Evolutionary conservation across 495 filamentous ascomycete genomes (phyloP), one percentile per base, ranked within the genome.

Genomic region (Podospora sp.): DNA sequence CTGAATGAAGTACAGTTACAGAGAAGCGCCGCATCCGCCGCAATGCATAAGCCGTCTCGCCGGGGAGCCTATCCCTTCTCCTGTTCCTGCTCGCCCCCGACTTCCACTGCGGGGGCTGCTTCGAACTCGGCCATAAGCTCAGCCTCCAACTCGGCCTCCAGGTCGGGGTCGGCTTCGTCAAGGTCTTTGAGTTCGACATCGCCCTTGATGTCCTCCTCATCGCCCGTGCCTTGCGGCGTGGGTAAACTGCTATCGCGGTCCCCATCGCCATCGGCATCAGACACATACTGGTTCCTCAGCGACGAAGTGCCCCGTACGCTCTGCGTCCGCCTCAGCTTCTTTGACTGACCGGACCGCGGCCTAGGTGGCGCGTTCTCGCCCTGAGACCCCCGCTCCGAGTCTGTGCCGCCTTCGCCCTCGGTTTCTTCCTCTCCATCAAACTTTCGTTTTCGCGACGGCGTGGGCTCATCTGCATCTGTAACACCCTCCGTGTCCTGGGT

Each of bases 101-200:
- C 64, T 22, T n/a, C 60, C n/a, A 49, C 51, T 21, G 4, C 36
- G 14, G 29, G 60, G 62, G 67, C 71, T 12, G 85, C 84, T 64
- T 88, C 87, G 59, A 91, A 85, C 52, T 88, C 89, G 0, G 88
- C 88, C 71, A 89, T 72, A 75, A 92, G 82, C 67, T 92, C 88
- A 12, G 85, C 85, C 72, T 91, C 89, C 21, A 91, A 75, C 52
- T 85, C 88, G 53, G 86, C 88, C 29, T 88, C 88, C 7, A 57
- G 21, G 8, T 86, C 83, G 9, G 40, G 21, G 8, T 86, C 83
- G 21, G 85, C 85, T 40, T 82, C 80, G 18, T 80, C 78, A 1
- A 66, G 70, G 9, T 60, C 69, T 1, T 33, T 55, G 20, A 26
- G 25, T 26, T 68, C 73, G n/a, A 16, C 62, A 14, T 56, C 49